Conservation (phyloP, 768 basidiomycete genomes). For the Holtermanniella nyarrowii region DNA sequence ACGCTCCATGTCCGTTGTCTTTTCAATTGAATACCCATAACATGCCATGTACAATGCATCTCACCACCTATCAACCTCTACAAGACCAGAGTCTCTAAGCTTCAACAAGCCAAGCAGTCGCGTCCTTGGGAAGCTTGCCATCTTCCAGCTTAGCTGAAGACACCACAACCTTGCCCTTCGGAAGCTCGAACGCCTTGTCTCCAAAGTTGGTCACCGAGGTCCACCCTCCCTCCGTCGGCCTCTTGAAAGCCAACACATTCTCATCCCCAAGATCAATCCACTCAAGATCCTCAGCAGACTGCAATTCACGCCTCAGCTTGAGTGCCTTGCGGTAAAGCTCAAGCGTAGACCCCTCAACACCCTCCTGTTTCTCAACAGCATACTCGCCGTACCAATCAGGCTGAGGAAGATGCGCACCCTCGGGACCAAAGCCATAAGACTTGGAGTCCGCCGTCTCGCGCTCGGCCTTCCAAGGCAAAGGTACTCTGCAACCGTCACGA, state of each 20-base stretch:
- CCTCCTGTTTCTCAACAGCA: constrained; percentile 12
- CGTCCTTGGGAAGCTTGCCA: constrained; percentile 10
- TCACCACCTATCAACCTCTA: too few species aligned
- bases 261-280: constrained; percentile 12
- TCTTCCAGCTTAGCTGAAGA: constrained; percentile 1
- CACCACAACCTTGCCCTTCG: constrained; percentile 13
- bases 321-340: constrained; percentile 21
- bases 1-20: too few species aligned
- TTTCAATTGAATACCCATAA: too few species aligned
- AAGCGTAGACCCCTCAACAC: constrained; percentile 11
- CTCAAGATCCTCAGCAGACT: constrained; percentile 16
- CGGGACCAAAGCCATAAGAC: constrained; percentile 18
- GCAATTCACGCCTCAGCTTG: constrained; percentile 10
- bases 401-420: constrained; percentile 22
- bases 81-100: too few species aligned
- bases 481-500: constrained; percentile 33
- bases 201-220: constrained; percentile 13
- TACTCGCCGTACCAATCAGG: constrained; percentile 18
- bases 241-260: constrained; percentile 16
- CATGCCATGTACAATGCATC: too few species aligned
- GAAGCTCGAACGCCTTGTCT: constrained; percentile 10
- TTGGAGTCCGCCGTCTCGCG: not conserved
- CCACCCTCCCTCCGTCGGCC: constrained; percentile 13
- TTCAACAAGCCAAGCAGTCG: constrained; percentile 14
- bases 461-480: constrained; percentile 35